phyloP scores from a whole-genome alignment of 768 basidiomycete species.

The Pisolithus orientalis region DNA sequence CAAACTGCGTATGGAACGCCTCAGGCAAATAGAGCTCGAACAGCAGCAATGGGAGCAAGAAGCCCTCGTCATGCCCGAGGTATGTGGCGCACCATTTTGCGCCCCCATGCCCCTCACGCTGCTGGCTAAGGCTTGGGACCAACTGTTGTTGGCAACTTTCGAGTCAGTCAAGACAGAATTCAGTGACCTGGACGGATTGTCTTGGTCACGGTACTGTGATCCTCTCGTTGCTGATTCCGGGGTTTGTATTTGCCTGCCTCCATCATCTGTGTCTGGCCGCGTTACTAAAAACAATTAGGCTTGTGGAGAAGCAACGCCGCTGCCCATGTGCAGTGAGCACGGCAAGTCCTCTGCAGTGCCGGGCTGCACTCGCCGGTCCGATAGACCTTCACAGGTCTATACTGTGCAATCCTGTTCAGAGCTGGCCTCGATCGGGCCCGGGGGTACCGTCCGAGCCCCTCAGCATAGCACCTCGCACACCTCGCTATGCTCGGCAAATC shows the following conservation, averaged over 20 bases:
- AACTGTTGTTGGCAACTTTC: slow-evolving; percentile 36
- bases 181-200: slow-evolving; percentile 52
- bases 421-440: slow-evolving; percentile 27
- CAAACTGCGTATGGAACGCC: slow-evolving; percentile 40
- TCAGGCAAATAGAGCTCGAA: slow-evolving; percentile 47
- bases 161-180: slow-evolving; percentile 55
- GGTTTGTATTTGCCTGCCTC: slow-evolving; percentile 11
- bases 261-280: neutral
- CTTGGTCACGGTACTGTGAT: slow-evolving; percentile 39
- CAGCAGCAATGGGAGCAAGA: slow-evolving; percentile 49
- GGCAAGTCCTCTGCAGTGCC: slow-evolving; percentile 9
- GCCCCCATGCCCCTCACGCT: neutral
- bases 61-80: slow-evolving; percentile 54
- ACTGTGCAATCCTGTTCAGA: slow-evolving; percentile 33
- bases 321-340: slow-evolving; percentile 14
- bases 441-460: slow-evolving; percentile 37
- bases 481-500: slow-evolving; percentile 22
- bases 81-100: slow-evolving; percentile 10
- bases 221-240: slow-evolving; percentile 20
- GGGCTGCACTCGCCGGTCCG: slow-evolving; percentile 1
- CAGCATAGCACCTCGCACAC: slow-evolving; percentile 14
- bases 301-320: slow-evolving; percentile 26
- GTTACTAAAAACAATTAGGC: slow-evolving; percentile 6
- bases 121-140: slow-evolving; percentile 23
- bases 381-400: slow-evolving; percentile 3